Evolutionary conservation across 176 grass and related monocot species (phyloP), one percentile per base, ranked within the genome.

Genomic region (Hyparrhenia diplandra): DNA sequence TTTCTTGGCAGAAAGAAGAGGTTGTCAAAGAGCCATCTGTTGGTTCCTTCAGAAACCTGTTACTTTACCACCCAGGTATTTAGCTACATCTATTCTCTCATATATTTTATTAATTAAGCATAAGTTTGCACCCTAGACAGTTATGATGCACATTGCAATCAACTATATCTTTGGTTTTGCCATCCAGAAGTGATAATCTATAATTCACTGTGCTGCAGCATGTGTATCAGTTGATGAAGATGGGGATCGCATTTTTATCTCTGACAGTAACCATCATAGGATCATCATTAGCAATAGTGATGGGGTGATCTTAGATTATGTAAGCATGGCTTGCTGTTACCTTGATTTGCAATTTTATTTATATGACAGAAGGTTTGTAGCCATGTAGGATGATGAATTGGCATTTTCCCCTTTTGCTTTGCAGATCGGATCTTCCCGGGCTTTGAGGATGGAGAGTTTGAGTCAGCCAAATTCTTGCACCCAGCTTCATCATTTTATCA

Each of bases 361-460:
- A 20, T 79, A 35, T 29, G 63, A 8, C 23, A 35, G 21, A 65
- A 68, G 20, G 18, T 45, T 29, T 75, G 69, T 25, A 70, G 37
- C 43, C 34, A 68, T 61, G 42, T 27, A 64, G 59, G 39, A 66
- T 34, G 17, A 42, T 75, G 12, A 41, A 63, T 55, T 67, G 45
- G 6, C 6, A 37, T 91, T 58, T 64, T 58, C 25, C 8, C 24
- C 8, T 54, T 68, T 39, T 39, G 7, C n/a, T 61, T 92, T 89
- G 67, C 75, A 98, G 95, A 95, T 98, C 81, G 95, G 95, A 58
- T 98, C 83, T 31, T 91, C 81, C 86, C 85, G 32, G 92, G 95
- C 58, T 95, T 94, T 76, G 95, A 98, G 89, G 95, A 98, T 84
- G 90, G 90, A 34, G 90, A 98, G 81, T 98, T 98, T 91, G 92